phyloP scores from a whole-genome alignment of 163 green algal genomes.

The Coccomyxa subellipsoidea region DNA sequence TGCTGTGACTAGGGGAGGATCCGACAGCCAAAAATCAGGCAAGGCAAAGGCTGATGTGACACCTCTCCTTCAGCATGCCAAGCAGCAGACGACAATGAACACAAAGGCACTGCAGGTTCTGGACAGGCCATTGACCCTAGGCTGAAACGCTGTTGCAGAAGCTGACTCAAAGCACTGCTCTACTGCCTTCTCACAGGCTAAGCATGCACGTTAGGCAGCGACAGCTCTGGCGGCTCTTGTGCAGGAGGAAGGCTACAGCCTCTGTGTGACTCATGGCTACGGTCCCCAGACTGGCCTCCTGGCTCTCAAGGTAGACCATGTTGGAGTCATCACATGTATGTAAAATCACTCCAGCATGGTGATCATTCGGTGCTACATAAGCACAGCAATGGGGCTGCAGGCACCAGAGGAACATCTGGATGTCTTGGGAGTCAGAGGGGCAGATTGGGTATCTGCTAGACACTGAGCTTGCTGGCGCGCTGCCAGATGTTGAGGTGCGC shows the following conservation, averaged over 20 bases:
- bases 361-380: too few relatives aligned
- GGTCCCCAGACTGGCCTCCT: slow-evolving; percentile 36
- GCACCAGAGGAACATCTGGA: slow-evolving; percentile 21
- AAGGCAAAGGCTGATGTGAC: not conserved
- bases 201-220: slow-evolving; percentile 19
- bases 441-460: slow-evolving; percentile 34
- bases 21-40: slow-evolving; percentile 24
- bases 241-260: not conserved
- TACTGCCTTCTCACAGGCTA: not conserved
- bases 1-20: slow-evolving; percentile 27
- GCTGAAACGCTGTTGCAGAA: too few relatives aligned
- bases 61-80: not conserved
- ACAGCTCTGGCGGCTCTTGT: slow-evolving; percentile 18
- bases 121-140: too few relatives aligned
- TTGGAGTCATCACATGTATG: not conserved
- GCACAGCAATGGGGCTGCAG: not conserved
- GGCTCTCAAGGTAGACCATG: slow-evolving; percentile 2
- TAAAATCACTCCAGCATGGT: too few relatives aligned
- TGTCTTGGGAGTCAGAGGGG: slow-evolving; percentile 38
- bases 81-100: not conserved
- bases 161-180: not conserved
- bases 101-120: too few relatives aligned
- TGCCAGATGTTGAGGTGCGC: slow-evolving; percentile 19
- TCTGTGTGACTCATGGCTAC: slow-evolving; percentile 38
- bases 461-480: slow-evolving; percentile 7